Base-by-base conservation (phyloP, 1,139 yeast species). In the Torulaspora globosa region DNA sequence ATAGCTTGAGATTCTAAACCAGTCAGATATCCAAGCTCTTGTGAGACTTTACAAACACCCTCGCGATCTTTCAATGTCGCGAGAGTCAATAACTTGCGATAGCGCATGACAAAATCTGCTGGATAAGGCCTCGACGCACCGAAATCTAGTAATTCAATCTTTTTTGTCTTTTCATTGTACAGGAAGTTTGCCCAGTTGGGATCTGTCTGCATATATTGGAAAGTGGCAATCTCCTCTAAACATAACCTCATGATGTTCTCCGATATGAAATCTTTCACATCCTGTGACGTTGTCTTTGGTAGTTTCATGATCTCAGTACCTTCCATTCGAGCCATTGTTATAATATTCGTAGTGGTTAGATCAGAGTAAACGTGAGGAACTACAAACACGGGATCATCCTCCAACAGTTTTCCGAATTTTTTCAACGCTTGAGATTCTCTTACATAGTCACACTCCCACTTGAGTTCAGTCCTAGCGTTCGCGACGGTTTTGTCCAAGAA, bases 141-240 rank as follows among this genome's bases (percentile, higher is more conserved):
- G 68, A 92, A 92, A 68, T 92, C 98, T 48, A 92, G 72, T 48
- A 92, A 72, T 66, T 90, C 97, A 50, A 92, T 79, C 66, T 83
- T 80, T 35, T 73, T 66, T 2, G 85, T 78, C 18, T 71, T 56
- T 34, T 73, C 74, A 62, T 90, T 89, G 70, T 85, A 89, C 51
- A 94, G 70, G 69, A 94, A 94, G 66, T 92, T 92, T 42, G 98
- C 97, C 98, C 98, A 94, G 68, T 92, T 92, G 39, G 99, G 99
- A 68, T 92, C 99, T 1, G 98, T 90, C 69, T 92, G 99, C 99
- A 92, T 92, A 69, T 84, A 92, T 59, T 77, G 78, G 71, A 84
- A 90, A 56, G 78, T 72, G 27, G 88, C 88, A 61, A 94, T 84
- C 67, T 92, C 99, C 56, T 78, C 72, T 42, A 92, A 71, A 60